Percentiles rank a stretch among this genome's conserved stretches.
These are phyloP conservation scores for Dactylonectria estremocensis DNA, from an alignment of 2,329 filamentous ascomycete species.

Conservation along the genomic window DNA sequence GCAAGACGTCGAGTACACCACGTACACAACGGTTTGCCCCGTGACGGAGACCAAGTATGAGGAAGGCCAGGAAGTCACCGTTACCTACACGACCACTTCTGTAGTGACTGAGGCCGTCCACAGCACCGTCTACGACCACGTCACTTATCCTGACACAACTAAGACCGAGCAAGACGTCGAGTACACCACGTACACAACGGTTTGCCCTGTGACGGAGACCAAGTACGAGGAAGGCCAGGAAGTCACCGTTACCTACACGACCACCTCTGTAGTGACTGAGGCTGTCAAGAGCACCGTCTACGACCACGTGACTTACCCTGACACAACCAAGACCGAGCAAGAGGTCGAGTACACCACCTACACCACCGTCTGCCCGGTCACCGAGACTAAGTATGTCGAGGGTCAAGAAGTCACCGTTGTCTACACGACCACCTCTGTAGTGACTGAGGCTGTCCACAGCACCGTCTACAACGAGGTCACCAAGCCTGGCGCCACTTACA, in stretches of 20 bases:
- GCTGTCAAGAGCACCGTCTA: slow-evolving; percentile 41
- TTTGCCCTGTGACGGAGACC: slow-evolving; percentile 58
- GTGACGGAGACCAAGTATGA: slow-evolving; percentile 53
- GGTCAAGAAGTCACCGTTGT: slow-evolving; percentile 56
- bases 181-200: slow-evolving; percentile 59
- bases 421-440: slow-evolving; percentile 41
- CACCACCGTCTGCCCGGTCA: slow-evolving; percentile 60
- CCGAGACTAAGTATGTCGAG: slow-evolving; percentile 51
- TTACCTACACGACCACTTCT: slow-evolving; percentile 49
- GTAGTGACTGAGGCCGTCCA: slow-evolving; percentile 52
- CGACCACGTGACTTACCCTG: slow-evolving; percentile 42
- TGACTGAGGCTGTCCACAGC: slow-evolving; percentile 46
- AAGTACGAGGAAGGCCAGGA: slow-evolving; percentile 52
- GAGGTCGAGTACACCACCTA: slow-evolving; percentile 58
- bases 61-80: slow-evolving; percentile 59
- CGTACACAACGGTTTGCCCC: slow-evolving; percentile 58
- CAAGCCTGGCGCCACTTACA: slow-evolving; percentile 53
- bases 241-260: slow-evolving; percentile 53
- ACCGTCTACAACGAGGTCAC: slow-evolving; percentile 47
- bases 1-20: slow-evolving; percentile 56
- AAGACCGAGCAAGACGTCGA: slow-evolving; percentile 50
- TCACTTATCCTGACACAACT: slow-evolving; percentile 50
- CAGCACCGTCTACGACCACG: background rate
- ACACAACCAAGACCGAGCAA: slow-evolving; percentile 48
- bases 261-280: slow-evolving; percentile 42